Evolutionary conservation across 192 early-diverging fungal species (phyloP), one percentile per base, ranked within the genome.

Genomic region (Haplosporangium gracile): DNA sequence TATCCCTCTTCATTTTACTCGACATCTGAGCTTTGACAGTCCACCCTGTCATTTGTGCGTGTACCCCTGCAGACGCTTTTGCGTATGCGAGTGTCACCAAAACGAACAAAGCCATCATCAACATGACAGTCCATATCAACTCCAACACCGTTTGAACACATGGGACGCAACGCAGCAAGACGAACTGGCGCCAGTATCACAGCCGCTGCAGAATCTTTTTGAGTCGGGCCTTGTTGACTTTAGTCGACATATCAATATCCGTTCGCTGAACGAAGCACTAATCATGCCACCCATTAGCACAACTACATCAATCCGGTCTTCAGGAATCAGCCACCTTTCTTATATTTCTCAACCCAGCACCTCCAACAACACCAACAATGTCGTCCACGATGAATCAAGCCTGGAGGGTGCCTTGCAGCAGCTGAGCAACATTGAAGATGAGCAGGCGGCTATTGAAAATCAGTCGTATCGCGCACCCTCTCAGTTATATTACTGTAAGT

Each of bases 11-110:
- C 42, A 36, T 38, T 55, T 70, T 24, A 57, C 77, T 10, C 81
- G 55, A 18, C 81, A 82, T 36, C 45, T 82, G 42, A 77, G 68
- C 40, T 82, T 82, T 40, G 81, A 60, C 11, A 72, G 42, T 26
- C 81, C 81, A 29, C 81, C 81, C 4, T 82, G 81, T n/a, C 75
- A 82, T 42, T 40, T 82, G 10, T 82, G 81, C 49, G 70, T 63
- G 8, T 77, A 82, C n/a, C 81, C 81, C 3, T 82, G 81, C 43
- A 72, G 11, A 9, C 68, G 75, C 38, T 24, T n/a, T 13, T 82
- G 81, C 49, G 51, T 36, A 13, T 82, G 81, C 34, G 81, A 82
- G 34, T 82, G 81, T 51, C 81, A 82, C 32, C 81, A 76, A 47
- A 82, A 76, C 32, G 81, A 77, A 18, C 81, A 77, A 24, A 51